These are phyloP conservation scores for Leucocoprinus gongylophorus DNA, from an alignment of 1,284 basidiomycete genomes.

Conservation along the genomic window DNA sequence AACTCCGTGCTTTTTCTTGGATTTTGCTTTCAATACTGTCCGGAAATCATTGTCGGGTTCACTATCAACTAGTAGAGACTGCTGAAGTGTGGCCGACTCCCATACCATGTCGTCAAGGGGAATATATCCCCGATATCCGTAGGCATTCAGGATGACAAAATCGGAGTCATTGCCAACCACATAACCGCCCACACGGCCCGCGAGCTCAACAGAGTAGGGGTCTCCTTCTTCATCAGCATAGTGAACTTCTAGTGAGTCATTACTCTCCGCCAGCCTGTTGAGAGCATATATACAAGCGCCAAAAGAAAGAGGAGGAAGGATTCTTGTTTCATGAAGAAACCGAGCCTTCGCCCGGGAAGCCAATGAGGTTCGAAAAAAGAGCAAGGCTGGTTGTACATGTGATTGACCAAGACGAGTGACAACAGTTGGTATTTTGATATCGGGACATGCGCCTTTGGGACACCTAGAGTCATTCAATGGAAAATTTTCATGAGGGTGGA, in stretches of 20 bases:
- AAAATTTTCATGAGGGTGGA: neutral
- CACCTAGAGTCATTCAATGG: conserved; percentile 20
- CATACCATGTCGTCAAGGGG: conserved; percentile 78
- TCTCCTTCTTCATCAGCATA: conserved; percentile 86
- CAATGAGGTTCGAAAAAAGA: conserved; percentile 82
- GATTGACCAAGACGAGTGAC: conserved; percentile 53
- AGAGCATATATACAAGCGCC: conserved; percentile 59
- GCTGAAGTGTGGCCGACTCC: conserved; percentile 35
- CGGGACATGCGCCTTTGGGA: conserved; percentile 58
- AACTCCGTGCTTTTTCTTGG: conserved; percentile 27
- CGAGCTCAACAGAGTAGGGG: conserved; percentile 78
- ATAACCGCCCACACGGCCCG: conserved; percentile 66
- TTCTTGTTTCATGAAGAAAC: conserved; percentile 65
- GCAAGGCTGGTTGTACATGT: conserved; percentile 53
- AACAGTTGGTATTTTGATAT: conserved; percentile 68
- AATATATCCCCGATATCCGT: conserved; percentile 71
- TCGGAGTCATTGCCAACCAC: conserved; percentile 80
- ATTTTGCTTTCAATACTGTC: conserved; percentile 43
- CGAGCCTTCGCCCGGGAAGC: conserved; percentile 61
- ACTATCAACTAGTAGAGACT: conserved; percentile 24
- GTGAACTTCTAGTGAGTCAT: conserved; percentile 44
- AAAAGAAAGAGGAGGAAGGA: conserved; percentile 70
- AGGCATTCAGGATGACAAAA: conserved; percentile 70
- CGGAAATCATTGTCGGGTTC: conserved; percentile 55
- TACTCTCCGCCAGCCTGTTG: conserved; percentile 32